These are phyloP conservation scores for Pyrenophora graminea DNA, from an alignment of 2,329 filamentous ascomycete species.

Conservation along the genomic window DNA sequence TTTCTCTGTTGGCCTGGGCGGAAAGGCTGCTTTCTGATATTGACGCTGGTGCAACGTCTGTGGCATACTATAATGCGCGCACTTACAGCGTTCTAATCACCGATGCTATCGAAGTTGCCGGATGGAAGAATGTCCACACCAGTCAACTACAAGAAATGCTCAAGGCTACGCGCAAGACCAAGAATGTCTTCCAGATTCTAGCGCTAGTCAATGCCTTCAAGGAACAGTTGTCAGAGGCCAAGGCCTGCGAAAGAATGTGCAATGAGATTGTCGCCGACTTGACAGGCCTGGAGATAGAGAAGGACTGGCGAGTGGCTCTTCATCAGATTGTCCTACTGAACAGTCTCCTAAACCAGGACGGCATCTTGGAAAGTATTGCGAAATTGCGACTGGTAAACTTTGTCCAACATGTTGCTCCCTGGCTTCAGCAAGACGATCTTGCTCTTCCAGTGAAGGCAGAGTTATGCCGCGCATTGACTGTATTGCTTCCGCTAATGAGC, in stretches of 20 bases:
- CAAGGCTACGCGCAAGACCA: conserved; percentile 34
- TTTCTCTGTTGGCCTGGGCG: conserved; percentile 34
- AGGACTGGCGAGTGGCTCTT: conserved; percentile 51
- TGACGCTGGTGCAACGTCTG: conserved; percentile 26
- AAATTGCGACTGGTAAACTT: conserved; percentile 78
- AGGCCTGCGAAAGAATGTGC: conserved; percentile 57
- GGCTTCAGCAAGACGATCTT: conserved; percentile 61
- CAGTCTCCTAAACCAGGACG: conserved; percentile 56
- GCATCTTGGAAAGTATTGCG: conserved; percentile 54
- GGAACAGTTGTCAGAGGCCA: conserved; percentile 54
- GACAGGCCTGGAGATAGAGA: conserved; percentile 57
- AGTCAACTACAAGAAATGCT: conserved; percentile 45
- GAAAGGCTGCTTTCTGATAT: conserved; percentile 28
- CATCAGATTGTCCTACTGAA: conserved; percentile 60
- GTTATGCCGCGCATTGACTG: conserved; percentile 57
- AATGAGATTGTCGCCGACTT: conserved; percentile 65
- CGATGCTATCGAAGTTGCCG: conserved; percentile 49
- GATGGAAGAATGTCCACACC: conserved; percentile 45
- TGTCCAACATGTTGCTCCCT: conserved; percentile 75
- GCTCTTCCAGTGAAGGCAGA: conserved; percentile 60
- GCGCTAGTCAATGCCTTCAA: conserved; percentile 56
- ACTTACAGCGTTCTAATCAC: conserved; percentile 45
- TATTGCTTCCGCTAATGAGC: conserved; percentile 72
- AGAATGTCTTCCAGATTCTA: conserved; percentile 53
- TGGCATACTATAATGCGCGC: conserved; percentile 50